Conservation (phyloP, 495 filamentous ascomycete genomes). For the Thozetella sp. region DNA sequence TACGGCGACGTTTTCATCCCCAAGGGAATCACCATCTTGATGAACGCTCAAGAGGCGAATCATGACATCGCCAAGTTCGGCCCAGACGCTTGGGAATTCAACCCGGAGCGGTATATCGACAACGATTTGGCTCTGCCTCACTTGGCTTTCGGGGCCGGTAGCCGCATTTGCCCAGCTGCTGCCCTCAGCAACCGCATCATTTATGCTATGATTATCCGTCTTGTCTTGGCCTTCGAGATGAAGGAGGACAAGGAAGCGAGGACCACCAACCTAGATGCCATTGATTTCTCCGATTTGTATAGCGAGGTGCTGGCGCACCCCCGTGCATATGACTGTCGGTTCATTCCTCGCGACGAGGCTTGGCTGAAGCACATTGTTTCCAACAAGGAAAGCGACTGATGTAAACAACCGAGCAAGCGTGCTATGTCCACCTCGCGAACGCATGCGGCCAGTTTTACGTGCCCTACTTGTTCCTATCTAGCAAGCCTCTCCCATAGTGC, state of each 20-base stretch:
- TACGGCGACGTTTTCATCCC: conserved; percentile 1
- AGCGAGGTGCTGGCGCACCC: conserved; percentile 1
- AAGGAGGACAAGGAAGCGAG: not conserved
- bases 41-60: conserved; percentile 1
- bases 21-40: conserved; percentile 1
- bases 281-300: not conserved
- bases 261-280: not conserved
- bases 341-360: not conserved
- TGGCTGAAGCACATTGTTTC: not conserved
- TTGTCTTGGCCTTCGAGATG: not conserved
- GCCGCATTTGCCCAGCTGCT: conserved; percentile 1
- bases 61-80: not conserved
- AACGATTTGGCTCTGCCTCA: not conserved
- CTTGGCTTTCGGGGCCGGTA: not conserved
- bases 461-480: too few relatives aligned
- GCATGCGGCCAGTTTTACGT: not conserved
- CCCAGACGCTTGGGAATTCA: not conserved
- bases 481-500: too few relatives aligned
- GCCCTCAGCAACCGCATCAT: conserved; percentile 2
- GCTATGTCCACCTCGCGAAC: not conserved
- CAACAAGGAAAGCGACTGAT: not conserved
- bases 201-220: not conserved
- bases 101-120: not conserved
- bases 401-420: not conserved
- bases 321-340: not conserved